These are phyloP conservation scores for Phytophthora sp. DNA, from an alignment of 352 stramenopile genomes.

Conservation along the genomic window DNA sequence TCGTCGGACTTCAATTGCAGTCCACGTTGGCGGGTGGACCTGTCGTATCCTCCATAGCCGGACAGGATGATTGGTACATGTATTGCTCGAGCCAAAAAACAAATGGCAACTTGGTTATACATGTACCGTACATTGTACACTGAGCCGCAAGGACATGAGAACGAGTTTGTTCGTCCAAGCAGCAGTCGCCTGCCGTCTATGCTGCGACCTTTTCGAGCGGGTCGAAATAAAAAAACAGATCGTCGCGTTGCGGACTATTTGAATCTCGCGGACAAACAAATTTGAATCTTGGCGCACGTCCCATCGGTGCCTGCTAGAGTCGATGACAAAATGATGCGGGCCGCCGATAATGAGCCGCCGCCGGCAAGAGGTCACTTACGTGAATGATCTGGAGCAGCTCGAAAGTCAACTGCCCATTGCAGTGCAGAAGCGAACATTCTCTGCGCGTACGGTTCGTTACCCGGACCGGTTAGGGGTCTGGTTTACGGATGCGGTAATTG, in stretches of 20 bases:
- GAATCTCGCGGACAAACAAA: slow-evolving; percentile 31
- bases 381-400: slow-evolving; percentile 2
- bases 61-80: neutral
- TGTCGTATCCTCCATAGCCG: slow-evolving; percentile 15
- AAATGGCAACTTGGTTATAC: no score
- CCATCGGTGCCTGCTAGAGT: neutral
- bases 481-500: neutral
- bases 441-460: slow-evolving; percentile 15
- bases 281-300: slow-evolving; percentile 16
- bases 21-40: slow-evolving; percentile 5
- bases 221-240: slow-evolving; percentile 18
- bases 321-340: neutral
- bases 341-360: slow-evolving; percentile 3
- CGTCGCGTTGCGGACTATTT: slow-evolving; percentile 21
- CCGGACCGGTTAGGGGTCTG: slow-evolving; percentile 30
- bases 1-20: neutral
- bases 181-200: no score
- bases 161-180: slow-evolving; percentile 8
- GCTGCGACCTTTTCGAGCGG: slow-evolving; percentile 9
- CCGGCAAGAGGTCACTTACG: slow-evolving; percentile 5
- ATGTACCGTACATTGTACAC: no score
- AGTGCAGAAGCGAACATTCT: slow-evolving; percentile 26
- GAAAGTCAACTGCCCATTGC: neutral
- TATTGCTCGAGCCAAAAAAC: no score
- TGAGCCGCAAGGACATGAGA: no score